These are phyloP conservation scores for Phialophora expanda DNA, from an alignment of 2,329 filamentous ascomycete genomes.

Conservation along the genomic window DNA sequence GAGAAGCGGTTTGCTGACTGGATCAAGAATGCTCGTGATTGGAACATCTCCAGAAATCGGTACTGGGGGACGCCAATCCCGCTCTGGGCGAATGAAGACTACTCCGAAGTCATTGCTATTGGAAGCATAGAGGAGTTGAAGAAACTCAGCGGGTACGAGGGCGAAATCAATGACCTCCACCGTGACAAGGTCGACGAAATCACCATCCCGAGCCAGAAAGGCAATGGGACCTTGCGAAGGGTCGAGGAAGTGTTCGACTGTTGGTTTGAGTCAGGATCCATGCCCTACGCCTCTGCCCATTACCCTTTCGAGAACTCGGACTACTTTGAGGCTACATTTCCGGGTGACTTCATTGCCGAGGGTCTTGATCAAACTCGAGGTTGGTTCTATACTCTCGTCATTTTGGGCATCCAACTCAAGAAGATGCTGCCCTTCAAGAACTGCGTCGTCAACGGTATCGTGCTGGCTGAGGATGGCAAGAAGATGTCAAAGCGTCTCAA, in stretches of 20 bases:
- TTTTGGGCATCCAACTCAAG: conserved; percentile 82
- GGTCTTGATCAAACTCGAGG: conserved; percentile 86
- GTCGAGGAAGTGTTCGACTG: conserved; percentile 88
- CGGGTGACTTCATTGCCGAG: conserved; percentile 87
- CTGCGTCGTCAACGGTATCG: conserved; percentile 86
- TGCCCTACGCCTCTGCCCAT: conserved; percentile 84
- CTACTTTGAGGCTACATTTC: conserved; percentile 75
- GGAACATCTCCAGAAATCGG: conserved; percentile 86
- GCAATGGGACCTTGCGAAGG: conserved; percentile 76
- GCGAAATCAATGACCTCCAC: conserved; percentile 79
- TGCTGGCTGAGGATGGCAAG: conserved; percentile 86
- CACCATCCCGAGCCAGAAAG: conserved; percentile 82
- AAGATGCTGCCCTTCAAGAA: conserved; percentile 83
- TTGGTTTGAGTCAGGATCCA: conserved; percentile 90
- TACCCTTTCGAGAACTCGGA: conserved; percentile 86
- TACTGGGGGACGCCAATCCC: conserved; percentile 92
- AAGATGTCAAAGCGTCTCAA: conserved; percentile 95
- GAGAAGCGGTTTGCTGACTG: conserved; percentile 85
- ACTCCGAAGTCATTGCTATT: conserved; percentile 79
- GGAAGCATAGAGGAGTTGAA: conserved; percentile 81
- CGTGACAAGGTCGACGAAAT: conserved; percentile 87
- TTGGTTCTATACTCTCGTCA: conserved; percentile 89
- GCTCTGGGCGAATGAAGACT: conserved; percentile 82
- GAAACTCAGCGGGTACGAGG: conserved; percentile 76
- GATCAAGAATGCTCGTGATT: conserved; percentile 83